Conservation (phyloP, 2,329 filamentous ascomycete genomes). For the Beauveria sp. region DNA sequence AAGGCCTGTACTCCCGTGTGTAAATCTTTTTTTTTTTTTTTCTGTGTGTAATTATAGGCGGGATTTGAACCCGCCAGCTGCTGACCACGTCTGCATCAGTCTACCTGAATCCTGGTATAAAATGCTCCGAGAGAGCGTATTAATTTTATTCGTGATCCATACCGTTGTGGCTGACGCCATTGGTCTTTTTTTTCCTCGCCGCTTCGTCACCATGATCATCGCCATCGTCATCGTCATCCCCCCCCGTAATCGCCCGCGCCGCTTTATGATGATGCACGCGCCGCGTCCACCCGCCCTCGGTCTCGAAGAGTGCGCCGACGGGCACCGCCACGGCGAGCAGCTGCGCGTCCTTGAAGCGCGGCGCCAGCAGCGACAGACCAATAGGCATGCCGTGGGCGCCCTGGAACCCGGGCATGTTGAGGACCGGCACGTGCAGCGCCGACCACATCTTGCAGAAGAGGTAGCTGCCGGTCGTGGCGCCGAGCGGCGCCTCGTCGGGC, state of each 20-base stretch:
- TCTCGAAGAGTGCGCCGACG: slow-evolving; percentile 27
- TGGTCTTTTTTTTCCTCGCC: neutral
- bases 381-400: slow-evolving; percentile 49
- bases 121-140: neutral
- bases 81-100: neutral
- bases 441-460: slow-evolving; percentile 46
- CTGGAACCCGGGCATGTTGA: slow-evolving; percentile 58
- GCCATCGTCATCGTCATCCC: neutral
- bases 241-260: neutral
- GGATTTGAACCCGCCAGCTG: neutral
- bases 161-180: neutral
- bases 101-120: neutral
- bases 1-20: neutral
- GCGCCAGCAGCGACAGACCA: slow-evolving; percentile 45
- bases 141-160: neutral
- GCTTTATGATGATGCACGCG: neutral
- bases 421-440: slow-evolving; percentile 52
- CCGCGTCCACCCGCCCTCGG: slow-evolving; percentile 25
- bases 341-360: slow-evolving; percentile 38
- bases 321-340: slow-evolving; percentile 35
- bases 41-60: neutral
- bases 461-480: slow-evolving; percentile 45
- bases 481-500: slow-evolving; percentile 47
- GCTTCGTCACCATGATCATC: neutral
- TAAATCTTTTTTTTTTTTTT: neutral